A percentile compares a stretch with the other conserved stretches of the same genome.
phyloP scores from a whole-genome alignment of 2,329 filamentous ascomycete genomes.

The Penicillium sp. region DNA sequence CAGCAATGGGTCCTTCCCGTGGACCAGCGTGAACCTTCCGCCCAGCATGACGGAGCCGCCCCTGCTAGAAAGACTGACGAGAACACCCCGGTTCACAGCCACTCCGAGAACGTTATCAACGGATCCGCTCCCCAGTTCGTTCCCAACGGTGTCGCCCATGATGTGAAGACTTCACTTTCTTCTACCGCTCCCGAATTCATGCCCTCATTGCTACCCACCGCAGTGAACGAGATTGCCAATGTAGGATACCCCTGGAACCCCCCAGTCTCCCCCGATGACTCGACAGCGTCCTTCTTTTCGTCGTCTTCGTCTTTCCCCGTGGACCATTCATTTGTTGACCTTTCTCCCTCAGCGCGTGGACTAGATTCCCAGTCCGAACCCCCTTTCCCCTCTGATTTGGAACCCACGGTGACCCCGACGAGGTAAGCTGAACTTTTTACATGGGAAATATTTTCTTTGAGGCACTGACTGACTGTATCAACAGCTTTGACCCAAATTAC shows the following conservation, averaged over 20 bases:
- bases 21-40: slow-evolving; percentile 69
- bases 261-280: slow-evolving; percentile 50
- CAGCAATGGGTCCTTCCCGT: slow-evolving; percentile 73
- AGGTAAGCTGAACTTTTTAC: slow-evolving; percentile 9
- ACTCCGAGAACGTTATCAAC: slow-evolving; percentile 34
- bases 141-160: slow-evolving; percentile 43
- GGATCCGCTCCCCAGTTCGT: slow-evolving; percentile 31
- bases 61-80: slow-evolving; percentile 40
- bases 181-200: slow-evolving; percentile 65
- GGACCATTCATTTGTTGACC: slow-evolving; percentile 55
- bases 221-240: slow-evolving; percentile 38
- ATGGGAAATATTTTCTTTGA: too few species aligned
- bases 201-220: slow-evolving; percentile 40
- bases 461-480: neutral
- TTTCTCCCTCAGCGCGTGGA: slow-evolving; percentile 52
- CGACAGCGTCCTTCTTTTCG: slow-evolving; percentile 44
- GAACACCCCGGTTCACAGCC: slow-evolving; percentile 34
- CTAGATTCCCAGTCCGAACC: slow-evolving; percentile 32
- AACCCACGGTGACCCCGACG: slow-evolving; percentile 21
- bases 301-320: slow-evolving; percentile 50
- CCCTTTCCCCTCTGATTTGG: slow-evolving; percentile 1
- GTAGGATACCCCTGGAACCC: slow-evolving; percentile 37
- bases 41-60: slow-evolving; percentile 70
- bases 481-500: slow-evolving; percentile 8
- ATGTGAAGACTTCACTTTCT: slow-evolving; percentile 56